Evolutionary conservation across 805 yeast species (phyloP), one percentile per base, ranked within the genome.

Genomic region (Teunomyces lycoperdinae): DNA sequence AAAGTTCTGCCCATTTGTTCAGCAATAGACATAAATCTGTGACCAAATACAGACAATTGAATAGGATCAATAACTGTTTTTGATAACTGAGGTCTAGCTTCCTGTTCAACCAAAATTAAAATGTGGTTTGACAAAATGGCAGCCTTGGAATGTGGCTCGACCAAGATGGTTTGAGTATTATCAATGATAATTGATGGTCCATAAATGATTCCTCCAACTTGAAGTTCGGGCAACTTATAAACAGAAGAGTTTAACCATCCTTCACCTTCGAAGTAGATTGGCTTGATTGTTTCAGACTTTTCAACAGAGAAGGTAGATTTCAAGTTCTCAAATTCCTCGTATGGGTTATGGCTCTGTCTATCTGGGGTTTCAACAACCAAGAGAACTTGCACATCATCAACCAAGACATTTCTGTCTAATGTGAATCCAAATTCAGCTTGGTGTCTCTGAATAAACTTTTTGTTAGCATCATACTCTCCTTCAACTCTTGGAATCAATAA

Each of bases 21-120:
- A 27, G 96, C 96, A 63, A 89, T 87, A 52, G 89, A 89, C 74
- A 70, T 70, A 50, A 68, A 69, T 33, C 75, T 53, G 50, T 70
- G 73, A 8, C 75, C 74, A 54, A 70, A 70, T 0, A 70, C 74
- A 1, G 74, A 68, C 41, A 70, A 58, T 48, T 69, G 73, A 36
- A 69, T 62, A 3, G 75, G 74, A 48, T 69, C 66, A 20, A 70
- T 71, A 4, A 55, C 53, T 1, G 58, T 50, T 11, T 51, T 50
- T 2, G 70, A 62, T 6, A 65, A 50, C 28, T 60, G 60, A 1
- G 61, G 58, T 32, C 52, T 46, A 4, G 48, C 50, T 13, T 59
- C 61, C 16, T 61, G 63, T 20, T 58, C 63, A 11, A 56, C 51
- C 27, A 29, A 34, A 39, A 56, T 39, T 39, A 50, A 42, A 7